Percentiles rank a stretch among this genome's conserved stretches.
Evolutionary conservation across 768 basidiomycete genomes (phyloP).

Genomic region (Trametes maxima): DNA sequence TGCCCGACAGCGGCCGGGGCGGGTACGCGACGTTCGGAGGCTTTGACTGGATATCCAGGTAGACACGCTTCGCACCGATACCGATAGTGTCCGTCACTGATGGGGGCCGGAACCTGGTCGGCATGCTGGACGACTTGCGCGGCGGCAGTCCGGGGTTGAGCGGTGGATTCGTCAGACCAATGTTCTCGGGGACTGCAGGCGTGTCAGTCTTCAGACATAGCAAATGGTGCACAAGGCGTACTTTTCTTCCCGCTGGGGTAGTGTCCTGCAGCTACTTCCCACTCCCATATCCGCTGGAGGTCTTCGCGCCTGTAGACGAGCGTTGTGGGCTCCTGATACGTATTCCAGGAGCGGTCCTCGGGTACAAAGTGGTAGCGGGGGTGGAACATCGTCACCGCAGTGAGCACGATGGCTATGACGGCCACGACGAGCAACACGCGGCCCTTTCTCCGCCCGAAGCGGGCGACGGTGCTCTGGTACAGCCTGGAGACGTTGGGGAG

Average conservation of each 20-base stretch:
- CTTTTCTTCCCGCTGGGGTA: slow-evolving; percentile 83
- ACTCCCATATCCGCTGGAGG: slow-evolving; percentile 89
- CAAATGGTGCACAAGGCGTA: slow-evolving; percentile 42
- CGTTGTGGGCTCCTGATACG: slow-evolving; percentile 60
- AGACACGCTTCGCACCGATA: slow-evolving; percentile 75
- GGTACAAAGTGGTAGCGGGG: slow-evolving; percentile 63
- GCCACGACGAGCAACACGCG: slow-evolving; percentile 52
- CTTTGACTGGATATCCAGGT: slow-evolving; percentile 67
- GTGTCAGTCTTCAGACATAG: slow-evolving; percentile 17
- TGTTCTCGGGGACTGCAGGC: slow-evolving; percentile 65
- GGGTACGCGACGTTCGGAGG: slow-evolving; percentile 77
- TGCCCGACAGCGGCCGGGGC: slow-evolving; percentile 82
- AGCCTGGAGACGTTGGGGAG: slow-evolving; percentile 63
- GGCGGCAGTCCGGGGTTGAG: slow-evolving; percentile 79
- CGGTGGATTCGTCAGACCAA: slow-evolving; percentile 57
- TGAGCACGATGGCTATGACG: slow-evolving; percentile 50
- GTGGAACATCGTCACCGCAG: slow-evolving; percentile 48
- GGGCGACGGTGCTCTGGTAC: slow-evolving; percentile 56
- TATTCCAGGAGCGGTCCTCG: slow-evolving; percentile 63
- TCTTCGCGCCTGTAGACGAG: slow-evolving; percentile 78
- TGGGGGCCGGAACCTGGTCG: slow-evolving; percentile 50
- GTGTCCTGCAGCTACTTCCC: slow-evolving; percentile 94
- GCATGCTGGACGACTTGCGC: slow-evolving; percentile 46
- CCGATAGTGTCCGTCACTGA: slow-evolving; percentile 65
- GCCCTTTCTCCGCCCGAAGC: slow-evolving; percentile 63